Evolutionary conservation across 108 stramenopile genomes (phyloP), one percentile per base, ranked within the genome.

Genomic region (Stephanodiscus minutulus): DNA sequence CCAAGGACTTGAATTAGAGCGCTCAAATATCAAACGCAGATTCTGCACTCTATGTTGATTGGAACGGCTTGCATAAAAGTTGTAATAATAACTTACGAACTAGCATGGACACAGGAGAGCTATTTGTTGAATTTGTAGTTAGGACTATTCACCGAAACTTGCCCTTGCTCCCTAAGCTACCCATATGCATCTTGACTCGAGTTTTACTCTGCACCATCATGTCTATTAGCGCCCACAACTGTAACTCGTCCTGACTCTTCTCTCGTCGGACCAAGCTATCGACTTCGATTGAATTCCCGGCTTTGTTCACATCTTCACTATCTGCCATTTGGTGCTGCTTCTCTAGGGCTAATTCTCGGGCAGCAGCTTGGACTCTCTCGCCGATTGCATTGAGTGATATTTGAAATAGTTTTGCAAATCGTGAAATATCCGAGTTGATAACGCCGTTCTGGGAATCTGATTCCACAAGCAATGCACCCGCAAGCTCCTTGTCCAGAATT

Each of bases 161-260:
- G 5, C 88, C 88, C 28, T 86, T 84, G 44, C 65, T 83, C 15
- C 88, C 88, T 50, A 89, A 61, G 33, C 61, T 72, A 12, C 87
- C 89, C 76, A 69, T 85, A n/a, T 81, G 74, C 66, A 85, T 73
- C 68, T 93, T 93, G 5, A 93, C 84, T 10, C 82, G 63, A 13
- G 92, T 91, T 49, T 93, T 93, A 28, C 75, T 77, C 64, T 93
- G 92, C 7, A 93, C 86, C 92, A 93, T 93, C 86, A 93, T 87
- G 72, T 93, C 92, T 13, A 93, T 82, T 63, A 91, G 61, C 12
- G 87, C 90, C 90, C 90, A 91, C 27, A 91, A 70, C 61, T 91
- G 90, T n/a, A 76, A 25, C 54, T 87, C 88, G 61, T 84, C 79
- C 20, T 47, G 54, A 74, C 71, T 79, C 24, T 79, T 79, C 18